Base-by-base conservation (phyloP, 768 basidiomycete genomes). In the Hirschioporus abietinus region DNA sequence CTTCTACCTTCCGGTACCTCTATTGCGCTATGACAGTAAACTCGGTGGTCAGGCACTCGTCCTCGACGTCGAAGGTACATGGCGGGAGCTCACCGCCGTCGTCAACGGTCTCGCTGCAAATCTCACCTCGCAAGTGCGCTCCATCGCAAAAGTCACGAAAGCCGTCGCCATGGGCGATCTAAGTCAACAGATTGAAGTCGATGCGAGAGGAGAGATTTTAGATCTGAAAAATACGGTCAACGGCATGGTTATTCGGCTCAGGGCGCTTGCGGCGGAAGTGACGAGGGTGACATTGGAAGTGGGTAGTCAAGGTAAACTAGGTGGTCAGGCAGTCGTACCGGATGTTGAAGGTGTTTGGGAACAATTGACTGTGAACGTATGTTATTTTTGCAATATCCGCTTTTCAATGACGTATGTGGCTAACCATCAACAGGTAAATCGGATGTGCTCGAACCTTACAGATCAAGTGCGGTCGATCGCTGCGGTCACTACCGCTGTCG, bases 331-430 rank as follows among this genome's bases (percentile, higher is more conserved):
- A 0, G 82, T 88, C 65, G 94, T 96, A 10, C 89, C 91, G 26
- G 92, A 93, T 69, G 93, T 95, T 25, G 90, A 95, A 74, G 94
- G 94, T n/a, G 89, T 92, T n/a, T 92, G 91, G 91, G 85, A 88
- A 68, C 89, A 93, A 74, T 79, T 92, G 76, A 92, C 92, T 66
- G 79, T 86, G 63, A 91, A 91, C 72, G 90, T 89, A 71, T 68
- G 85, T 75, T 17, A 8, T 8, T 25, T 9, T 34, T 34, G 3
- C 24, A 15, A 61, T 12, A 61, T 24, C 17, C 9, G 15, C 60
- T 25, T 24, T 15, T 15, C 18, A 61, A 52, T 52, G 42, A 52
- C 30, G 17, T 61, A 6, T 3, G 60, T n/a, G 58, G 7, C 25
- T 7, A 59, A 25, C 20, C 12, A 77, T 62, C 23, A n/a, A 36